Evolutionary conservation across 805 yeast genomes (phyloP).

Genomic region (Candida pseudoglaebosa): DNA sequence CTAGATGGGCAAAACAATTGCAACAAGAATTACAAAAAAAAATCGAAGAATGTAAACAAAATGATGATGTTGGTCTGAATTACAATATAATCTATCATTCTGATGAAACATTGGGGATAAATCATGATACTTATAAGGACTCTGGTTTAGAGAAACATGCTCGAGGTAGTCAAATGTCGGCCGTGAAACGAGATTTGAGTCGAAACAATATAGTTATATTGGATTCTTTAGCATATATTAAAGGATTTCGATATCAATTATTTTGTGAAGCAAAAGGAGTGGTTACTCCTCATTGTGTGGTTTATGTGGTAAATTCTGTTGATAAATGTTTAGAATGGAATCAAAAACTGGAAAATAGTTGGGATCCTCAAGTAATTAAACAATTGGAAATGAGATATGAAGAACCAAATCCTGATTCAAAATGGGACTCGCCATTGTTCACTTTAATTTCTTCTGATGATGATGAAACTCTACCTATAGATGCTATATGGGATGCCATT

Average conservation of each 20-base stretch:
- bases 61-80: constrained; percentile 47
- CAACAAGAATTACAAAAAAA: constrained; percentile 42
- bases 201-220: constrained; percentile 71
- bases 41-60: constrained; percentile 34
- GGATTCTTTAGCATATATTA: constrained; percentile 85
- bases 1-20: constrained; percentile 64
- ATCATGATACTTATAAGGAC: constrained; percentile 64
- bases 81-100: constrained; percentile 64
- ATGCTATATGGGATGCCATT: constrained; percentile 62
- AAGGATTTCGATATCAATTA: constrained; percentile 91
- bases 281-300: constrained; percentile 75
- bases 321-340: constrained; percentile 67
- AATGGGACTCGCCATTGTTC: constrained; percentile 95
- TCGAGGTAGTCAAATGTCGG: constrained; percentile 81
- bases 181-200: constrained; percentile 77
- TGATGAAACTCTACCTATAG: constrained; percentile 54
- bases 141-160: constrained; percentile 75
- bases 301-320: constrained; percentile 71
- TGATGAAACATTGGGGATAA: constrained; percentile 74
- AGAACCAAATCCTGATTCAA: constrained; percentile 78
- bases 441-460: constrained; percentile 52
- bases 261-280: constrained; percentile 89
- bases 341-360: constrained; percentile 32
- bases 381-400: constrained; percentile 83
- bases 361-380: constrained; percentile 64